Percentiles rank a stretch among this genome's conserved stretches.
Conservation (phyloP, 495 filamentous ascomycete genomes). For the Xylaria cubensis region DNA sequence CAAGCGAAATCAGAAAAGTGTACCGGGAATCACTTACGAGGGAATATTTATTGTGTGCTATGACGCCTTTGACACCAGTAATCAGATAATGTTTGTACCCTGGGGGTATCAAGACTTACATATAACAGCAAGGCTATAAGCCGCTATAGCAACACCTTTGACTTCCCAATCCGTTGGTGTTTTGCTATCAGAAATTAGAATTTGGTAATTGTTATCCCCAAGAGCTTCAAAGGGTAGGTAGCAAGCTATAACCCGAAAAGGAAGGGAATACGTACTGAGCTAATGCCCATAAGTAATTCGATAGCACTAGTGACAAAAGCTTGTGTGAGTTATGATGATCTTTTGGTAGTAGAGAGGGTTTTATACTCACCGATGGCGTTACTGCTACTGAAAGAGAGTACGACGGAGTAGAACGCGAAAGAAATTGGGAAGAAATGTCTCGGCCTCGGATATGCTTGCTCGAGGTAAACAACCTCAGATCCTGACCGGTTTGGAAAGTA, state of each 20-base stretch:
- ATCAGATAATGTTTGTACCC: conserved; percentile 13
- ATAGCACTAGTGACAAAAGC: conserved; percentile 15
- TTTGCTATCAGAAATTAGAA: conserved; percentile 43
- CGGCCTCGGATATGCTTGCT: conserved; percentile 68
- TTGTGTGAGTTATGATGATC: background rate
- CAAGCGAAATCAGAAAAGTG: background rate
- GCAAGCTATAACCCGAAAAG: background rate
- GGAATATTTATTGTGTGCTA: conserved; percentile 62
- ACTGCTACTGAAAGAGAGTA: conserved; percentile 67
- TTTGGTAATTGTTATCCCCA: background rate
- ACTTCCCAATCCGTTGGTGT: conserved; percentile 61
- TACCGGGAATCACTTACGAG: conserved; percentile 33
- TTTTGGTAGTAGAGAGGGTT: background rate
- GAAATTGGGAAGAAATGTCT: conserved; percentile 66
- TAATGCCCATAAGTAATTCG: conserved; percentile 46
- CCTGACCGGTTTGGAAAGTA: conserved; percentile 72
- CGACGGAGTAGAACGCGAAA: conserved; percentile 64
- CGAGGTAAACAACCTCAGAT: conserved; percentile 69
- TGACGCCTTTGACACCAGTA: conserved; percentile 46
- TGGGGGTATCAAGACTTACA: conserved; percentile 36
- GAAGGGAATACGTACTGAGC: conserved; percentile 56
- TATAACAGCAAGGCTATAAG: conserved; percentile 61
- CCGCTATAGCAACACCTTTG: conserved; percentile 68
- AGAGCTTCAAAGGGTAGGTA: background rate
- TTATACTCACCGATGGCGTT: conserved; percentile 61